These are phyloP conservation scores for Podospora didyma DNA, from an alignment of 495 filamentous ascomycete species.

Conservation along the genomic window DNA sequence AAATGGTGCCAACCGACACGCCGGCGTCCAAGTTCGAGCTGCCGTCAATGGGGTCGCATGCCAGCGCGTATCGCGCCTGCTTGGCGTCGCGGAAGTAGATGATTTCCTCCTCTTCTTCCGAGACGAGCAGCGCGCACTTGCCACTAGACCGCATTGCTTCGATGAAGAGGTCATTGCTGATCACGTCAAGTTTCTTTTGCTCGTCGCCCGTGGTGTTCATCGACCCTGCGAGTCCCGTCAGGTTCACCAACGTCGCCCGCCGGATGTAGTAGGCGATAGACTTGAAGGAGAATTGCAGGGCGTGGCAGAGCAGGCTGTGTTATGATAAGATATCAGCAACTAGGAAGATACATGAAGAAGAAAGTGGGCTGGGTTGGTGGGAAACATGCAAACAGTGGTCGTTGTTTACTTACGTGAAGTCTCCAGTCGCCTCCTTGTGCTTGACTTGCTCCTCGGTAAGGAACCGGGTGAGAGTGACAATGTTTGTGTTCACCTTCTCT, in stretches of 20 bases:
- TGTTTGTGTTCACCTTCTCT: constrained; percentile 88
- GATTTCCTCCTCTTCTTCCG: constrained; percentile 90
- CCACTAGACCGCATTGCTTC: constrained; percentile 87
- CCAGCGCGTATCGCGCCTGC: constrained; percentile 86
- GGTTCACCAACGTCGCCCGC: constrained; percentile 92
- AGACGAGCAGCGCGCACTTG: constrained; percentile 85
- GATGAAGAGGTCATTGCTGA: constrained; percentile 96
- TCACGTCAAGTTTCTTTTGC: constrained; percentile 99
- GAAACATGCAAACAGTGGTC: no score
- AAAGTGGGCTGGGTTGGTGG: no score
- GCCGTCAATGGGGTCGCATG: constrained; percentile 97
- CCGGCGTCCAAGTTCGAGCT: constrained; percentile 96
- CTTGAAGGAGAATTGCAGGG: constrained; percentile 99
- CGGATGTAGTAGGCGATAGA: constrained; percentile 99
- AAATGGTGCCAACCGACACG: constrained; percentile 97
- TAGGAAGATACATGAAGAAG: no score
- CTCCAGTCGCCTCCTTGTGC: constrained; percentile 90
- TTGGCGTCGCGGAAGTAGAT: constrained; percentile 81
- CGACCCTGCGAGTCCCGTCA: constrained; percentile 90
- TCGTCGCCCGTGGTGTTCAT: constrained; percentile 95
- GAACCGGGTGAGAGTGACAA: constrained; percentile 91
- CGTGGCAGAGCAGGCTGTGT: constrained; percentile 84
- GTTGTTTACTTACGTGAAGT: constrained; percentile 76
- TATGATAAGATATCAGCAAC: background rate
- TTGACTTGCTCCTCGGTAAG: constrained; percentile 93